A percentile compares a stretch with the other conserved stretches of the same genome.
Conservation (phyloP, 1,284 basidiomycete species). For the Vanrija sp. region DNA sequence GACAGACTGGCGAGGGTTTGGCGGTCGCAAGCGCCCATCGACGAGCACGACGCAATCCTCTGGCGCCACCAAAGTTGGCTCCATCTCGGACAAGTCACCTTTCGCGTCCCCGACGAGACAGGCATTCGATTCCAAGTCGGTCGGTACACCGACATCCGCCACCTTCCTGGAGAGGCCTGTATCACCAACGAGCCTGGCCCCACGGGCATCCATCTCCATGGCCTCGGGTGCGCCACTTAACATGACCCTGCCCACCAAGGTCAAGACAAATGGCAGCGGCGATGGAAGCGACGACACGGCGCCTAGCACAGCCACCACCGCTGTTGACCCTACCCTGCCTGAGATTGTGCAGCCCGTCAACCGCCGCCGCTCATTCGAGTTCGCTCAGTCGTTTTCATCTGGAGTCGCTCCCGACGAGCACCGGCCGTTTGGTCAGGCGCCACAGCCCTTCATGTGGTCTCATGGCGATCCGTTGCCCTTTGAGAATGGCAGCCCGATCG, state of each 20-base stretch:
- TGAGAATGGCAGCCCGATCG: too few relatives aligned
- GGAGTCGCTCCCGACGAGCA: not conserved
- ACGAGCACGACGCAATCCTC: slow-evolving; percentile 1
- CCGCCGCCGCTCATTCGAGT: not conserved
- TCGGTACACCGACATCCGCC: not conserved
- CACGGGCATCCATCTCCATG: not conserved
- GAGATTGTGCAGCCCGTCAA: not conserved
- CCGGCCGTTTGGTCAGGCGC: not conserved
- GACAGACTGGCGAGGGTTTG: slow-evolving; percentile 39
- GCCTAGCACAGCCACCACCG: not conserved
- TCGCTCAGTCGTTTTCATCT: not conserved
- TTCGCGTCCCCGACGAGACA: not conserved
- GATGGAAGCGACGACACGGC: not conserved
- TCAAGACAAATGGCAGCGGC: too few relatives aligned
- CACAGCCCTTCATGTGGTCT: not conserved
- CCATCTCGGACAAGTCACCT: slow-evolving; percentile 2
- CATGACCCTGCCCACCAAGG: too few relatives aligned
- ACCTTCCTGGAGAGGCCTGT: not conserved
- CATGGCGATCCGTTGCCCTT: too few relatives aligned
- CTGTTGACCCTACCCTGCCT: not conserved
- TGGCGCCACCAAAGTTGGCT: not conserved
- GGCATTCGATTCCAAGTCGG: not conserved
- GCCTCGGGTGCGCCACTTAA: not conserved
- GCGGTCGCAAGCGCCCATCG: slow-evolving; percentile 25
- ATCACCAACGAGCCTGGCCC: not conserved